phyloP scores from a whole-genome alignment of 768 basidiomycete species.

The Suillus ampliporus region DNA sequence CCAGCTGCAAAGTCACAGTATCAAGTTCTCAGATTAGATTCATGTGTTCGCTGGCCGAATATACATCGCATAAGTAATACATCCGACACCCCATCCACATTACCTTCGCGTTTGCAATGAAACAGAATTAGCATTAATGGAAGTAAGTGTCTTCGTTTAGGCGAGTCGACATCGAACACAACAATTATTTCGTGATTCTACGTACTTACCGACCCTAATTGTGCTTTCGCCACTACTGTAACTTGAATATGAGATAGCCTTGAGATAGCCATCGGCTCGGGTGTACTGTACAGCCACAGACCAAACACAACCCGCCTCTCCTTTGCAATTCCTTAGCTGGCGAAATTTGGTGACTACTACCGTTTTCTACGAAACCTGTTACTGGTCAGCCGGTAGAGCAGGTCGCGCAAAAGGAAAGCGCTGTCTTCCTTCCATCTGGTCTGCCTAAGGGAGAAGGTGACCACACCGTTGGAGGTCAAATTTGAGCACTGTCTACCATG shows the following conservation, averaged over 20 bases:
- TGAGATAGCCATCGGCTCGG: too few relatives aligned
- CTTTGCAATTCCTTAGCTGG: not conserved
- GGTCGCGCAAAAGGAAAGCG: conserved; percentile 56
- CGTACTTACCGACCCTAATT: not conserved
- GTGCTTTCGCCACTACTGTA: not conserved
- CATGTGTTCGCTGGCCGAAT: conserved; percentile 13
- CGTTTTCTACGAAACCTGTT: conserved; percentile 55
- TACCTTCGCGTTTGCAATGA: not conserved
- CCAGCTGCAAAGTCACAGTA: conserved; percentile 84
- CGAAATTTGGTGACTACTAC: conserved; percentile 17
- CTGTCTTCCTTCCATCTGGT: too few relatives aligned
- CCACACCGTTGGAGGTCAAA: not conserved
- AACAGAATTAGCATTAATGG: not conserved
- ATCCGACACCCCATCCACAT: not conserved
- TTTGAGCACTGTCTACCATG: not conserved
- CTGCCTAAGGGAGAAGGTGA: too few relatives aligned
- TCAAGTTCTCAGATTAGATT: conserved; percentile 73
- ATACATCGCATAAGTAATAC: not conserved
- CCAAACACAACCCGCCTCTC: not conserved
- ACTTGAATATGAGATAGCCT: not conserved
- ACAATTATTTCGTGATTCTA: not conserved
- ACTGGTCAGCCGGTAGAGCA: conserved; percentile 53
- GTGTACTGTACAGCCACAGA: conserved; percentile 4
- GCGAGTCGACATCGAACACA: not conserved
- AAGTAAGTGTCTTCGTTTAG: too few relatives aligned